phyloP scores from a whole-genome alignment of 768 basidiomycete species.

The Termitomyces sp. region DNA sequence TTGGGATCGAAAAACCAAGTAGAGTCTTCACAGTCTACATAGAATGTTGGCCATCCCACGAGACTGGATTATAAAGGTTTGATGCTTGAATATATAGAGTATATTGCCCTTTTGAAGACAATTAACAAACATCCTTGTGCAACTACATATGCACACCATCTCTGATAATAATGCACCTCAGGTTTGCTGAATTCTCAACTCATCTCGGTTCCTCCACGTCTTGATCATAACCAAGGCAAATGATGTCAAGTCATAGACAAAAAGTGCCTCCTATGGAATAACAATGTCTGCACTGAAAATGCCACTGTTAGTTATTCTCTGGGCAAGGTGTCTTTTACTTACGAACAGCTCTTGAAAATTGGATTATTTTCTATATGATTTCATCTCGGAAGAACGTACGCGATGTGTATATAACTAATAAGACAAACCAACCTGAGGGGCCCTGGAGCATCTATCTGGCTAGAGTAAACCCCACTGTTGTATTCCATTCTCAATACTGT shows the following conservation, averaged over 20 bases:
- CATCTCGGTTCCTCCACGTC: neutral
- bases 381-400: neutral
- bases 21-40: neutral
- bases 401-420: neutral
- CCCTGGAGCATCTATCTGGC: neutral
- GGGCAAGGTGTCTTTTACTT: neutral
- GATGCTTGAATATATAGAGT: neutral
- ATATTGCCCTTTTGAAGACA: neutral
- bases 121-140: neutral
- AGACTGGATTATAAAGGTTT: neutral
- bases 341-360: neutral
- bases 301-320: neutral
- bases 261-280: neutral
- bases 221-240: neutral
- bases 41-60: neutral
- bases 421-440: neutral
- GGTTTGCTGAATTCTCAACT: neutral
- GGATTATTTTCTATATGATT: neutral
- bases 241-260: neutral
- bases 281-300: neutral
- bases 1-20: neutral
- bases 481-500: too few relatives aligned
- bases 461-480: neutral
- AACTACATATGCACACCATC: neutral
- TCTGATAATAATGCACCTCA: neutral